Base-by-base conservation (phyloP, 331 rosid genomes). In the Erythrophleum ivorense region DNA sequence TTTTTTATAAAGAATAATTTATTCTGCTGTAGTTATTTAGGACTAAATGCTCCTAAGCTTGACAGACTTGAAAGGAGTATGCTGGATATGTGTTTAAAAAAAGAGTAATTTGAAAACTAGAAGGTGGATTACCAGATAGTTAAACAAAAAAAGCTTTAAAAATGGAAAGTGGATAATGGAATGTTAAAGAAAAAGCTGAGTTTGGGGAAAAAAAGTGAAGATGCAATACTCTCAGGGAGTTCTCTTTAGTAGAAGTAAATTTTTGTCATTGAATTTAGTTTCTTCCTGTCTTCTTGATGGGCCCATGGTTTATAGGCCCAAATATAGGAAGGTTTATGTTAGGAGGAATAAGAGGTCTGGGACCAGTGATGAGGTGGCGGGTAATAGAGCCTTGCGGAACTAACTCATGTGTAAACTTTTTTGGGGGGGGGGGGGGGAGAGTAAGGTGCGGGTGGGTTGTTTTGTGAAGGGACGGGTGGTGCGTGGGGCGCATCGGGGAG, bases 191-290 rank as follows among this genome's bases (percentile, higher is more conserved):
- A 63, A 57, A 53, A 67, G 40, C 43, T 12, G 29, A 34, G 43
- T 40, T 34, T 68, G 49, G 49, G 50, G 14, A 29, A 43, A 33
- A n/a, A 54, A 63, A 34, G 38, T 77, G 77, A 46, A 48, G 50
- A 10, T 18, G 67, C 34, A 18, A 73, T 45, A 34, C 38, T 76
- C 50, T 14, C 41, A 52, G 31, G 73, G n/a, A 69, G 57, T 45
- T 70, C 19, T 13, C 14, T 5, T 13, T 1, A 69, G 41, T 75
- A 21, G 21, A 13, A 18, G 31, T 49, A 33, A 65, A 48, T 67
- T 48, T 45, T 76, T 58, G 70, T 57, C 36, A 50, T 68, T 77
- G 21, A 64, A 77, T 76, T 80, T 60, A 81, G 72, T 60, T 81
- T 69, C 69, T 76, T 11, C 53, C 52, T 55, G 50, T 48, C 31